Evolutionary conservation across 495 filamentous ascomycete genomes (phyloP).

Genomic region (Hypoxylon crocopeplum): DNA sequence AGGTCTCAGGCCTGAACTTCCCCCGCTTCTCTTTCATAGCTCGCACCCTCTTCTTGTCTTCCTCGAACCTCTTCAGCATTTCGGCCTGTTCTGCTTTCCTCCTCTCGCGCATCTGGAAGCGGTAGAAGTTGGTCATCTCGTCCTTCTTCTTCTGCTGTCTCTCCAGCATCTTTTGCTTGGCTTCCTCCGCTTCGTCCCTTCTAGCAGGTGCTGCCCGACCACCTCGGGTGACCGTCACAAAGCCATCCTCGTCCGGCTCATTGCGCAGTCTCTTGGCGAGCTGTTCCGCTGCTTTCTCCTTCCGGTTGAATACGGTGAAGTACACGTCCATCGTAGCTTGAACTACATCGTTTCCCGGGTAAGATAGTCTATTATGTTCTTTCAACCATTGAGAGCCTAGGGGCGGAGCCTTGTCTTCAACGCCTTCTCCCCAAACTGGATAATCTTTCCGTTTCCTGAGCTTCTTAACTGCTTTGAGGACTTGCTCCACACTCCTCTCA

Average conservation of each 20-base stretch:
- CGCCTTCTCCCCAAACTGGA: conserved; percentile 69
- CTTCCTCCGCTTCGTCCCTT: conserved; percentile 74
- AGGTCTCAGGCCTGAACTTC: conserved; percentile 61
- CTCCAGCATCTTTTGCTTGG: conserved; percentile 76
- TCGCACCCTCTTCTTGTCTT: conserved; percentile 67
- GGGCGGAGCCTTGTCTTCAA: conserved; percentile 58
- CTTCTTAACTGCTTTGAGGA: conserved; percentile 74
- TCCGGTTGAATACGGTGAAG: conserved; percentile 73
- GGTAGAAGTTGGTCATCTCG: conserved; percentile 82
- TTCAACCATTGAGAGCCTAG: conserved; percentile 70
- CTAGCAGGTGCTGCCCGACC: conserved; percentile 74
- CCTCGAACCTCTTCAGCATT: conserved; percentile 69
- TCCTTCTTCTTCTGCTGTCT: conserved; percentile 67
- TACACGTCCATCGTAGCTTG: conserved; percentile 79
- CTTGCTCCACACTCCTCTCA: conserved; percentile 70
- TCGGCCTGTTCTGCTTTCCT: conserved; percentile 81
- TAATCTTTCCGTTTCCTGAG: conserved; percentile 62
- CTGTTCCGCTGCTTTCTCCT: conserved; percentile 69
- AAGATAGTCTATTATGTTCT: conserved; percentile 69
- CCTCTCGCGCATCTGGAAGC: conserved; percentile 90
- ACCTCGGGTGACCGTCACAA: conserved; percentile 87
- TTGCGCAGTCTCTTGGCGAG: conserved; percentile 68
- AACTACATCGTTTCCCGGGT: conserved; percentile 67
- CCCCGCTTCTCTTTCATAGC: conserved; percentile 67
- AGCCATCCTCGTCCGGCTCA: conserved; percentile 93